These are phyloP conservation scores for Lotmaria passim DNA, from an alignment of 208 protist genomes.

Conservation along the genomic window DNA sequence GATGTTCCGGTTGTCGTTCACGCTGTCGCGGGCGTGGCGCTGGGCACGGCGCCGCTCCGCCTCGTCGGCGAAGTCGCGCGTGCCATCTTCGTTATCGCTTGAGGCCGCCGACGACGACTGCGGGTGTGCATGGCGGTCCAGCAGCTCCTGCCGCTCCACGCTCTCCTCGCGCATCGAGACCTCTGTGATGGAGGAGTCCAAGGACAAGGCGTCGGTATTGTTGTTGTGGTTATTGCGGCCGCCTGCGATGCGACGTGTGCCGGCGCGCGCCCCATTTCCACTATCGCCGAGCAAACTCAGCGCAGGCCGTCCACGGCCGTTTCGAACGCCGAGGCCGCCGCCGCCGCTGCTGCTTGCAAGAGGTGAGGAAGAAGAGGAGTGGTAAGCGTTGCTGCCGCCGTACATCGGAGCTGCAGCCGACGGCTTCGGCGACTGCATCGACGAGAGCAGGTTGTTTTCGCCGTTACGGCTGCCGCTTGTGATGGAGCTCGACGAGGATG, in stretches of 20 bases:
- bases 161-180: slow-evolving; percentile 70
- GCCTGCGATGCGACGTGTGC: background rate
- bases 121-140: slow-evolving; percentile 27
- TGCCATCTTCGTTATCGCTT: slow-evolving; percentile 31
- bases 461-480: no score
- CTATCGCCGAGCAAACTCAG: no score
- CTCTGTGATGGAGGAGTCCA: slow-evolving; percentile 69
- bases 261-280: no score
- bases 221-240: background rate
- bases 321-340: no score
- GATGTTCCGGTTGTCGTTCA: slow-evolving; percentile 58
- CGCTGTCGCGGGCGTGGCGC: slow-evolving; percentile 62
- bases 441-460: no score
- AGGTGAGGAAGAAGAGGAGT: slow-evolving; percentile 13
- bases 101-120: slow-evolving; percentile 6
- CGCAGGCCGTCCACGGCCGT: no score
- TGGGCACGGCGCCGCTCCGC: slow-evolving; percentile 34
- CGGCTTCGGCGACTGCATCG: no score
- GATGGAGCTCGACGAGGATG: background rate
- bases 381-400: background rate
- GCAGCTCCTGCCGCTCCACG: slow-evolving; percentile 33
- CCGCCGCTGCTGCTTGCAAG: background rate
- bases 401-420: background rate
- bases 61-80: slow-evolving; percentile 34
- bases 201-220: slow-evolving; percentile 35